Base-by-base conservation (phyloP, 371 early-diverging fungal genomes). In the Zopfochytrium polystomum region DNA sequence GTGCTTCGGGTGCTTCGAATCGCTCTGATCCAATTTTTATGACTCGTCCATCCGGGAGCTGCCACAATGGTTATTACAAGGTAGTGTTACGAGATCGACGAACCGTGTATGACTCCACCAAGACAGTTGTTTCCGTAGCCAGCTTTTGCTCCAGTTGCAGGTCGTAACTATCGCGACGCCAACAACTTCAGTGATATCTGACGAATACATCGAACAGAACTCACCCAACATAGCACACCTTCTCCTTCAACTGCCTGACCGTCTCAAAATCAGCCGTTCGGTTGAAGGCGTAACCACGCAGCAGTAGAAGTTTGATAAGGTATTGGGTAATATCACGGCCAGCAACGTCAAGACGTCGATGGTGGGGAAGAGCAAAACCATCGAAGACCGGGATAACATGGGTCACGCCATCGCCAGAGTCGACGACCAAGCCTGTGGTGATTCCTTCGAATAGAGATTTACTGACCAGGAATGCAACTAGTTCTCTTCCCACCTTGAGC, bases 361-460 rank as follows among this genome's bases (percentile, higher is more conserved):
- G 77, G 63, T 96, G 92, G 13, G 95, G 91, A 33, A 94, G 83
- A 3, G 96, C 89, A 70, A 86, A 95, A 23, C 98, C 96, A 66
- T 96, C 88, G 69, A 90, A 95, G 3, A 97, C 95, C 35, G 98
- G 98, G 18, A 97, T 93, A 79, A 96, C 94, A 72, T 97, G 96
- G 7, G 98, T 95, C 31, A 97, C 98, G 74, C 98, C 96, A 74
- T 95, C 96, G 27, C 96, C 96, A 46, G 94, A 93, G 72, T 97
- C 98, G 3, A 97, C 91, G 3, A 97, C 98, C 25, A 96, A 94
- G 72, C 98, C 98, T 13, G 96, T 95, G 68, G 90, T 82, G 48
- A 95, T 75, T 62, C 93, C 91, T 92, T 48, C 9, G n/a, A 42
- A 42, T 13, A n/a, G 42, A n/a, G 11, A 13, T 42, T 42, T 13